Base-by-base conservation (phyloP, 805 yeast species). In the Naumovozyma dairenensis region DNA sequence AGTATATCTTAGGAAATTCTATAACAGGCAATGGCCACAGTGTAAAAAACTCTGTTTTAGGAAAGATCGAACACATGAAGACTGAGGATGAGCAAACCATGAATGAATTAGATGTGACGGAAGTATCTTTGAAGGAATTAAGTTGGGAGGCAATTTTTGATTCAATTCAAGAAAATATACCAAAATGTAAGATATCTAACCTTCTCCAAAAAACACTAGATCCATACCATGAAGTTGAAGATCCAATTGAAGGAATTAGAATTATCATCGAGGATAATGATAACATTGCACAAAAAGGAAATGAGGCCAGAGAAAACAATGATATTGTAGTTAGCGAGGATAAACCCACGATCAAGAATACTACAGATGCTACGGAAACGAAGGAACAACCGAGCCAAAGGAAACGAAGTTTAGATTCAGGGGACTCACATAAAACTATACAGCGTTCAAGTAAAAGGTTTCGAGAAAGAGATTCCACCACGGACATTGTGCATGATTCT, bases 141-240 rank as follows among this genome's bases (percentile, higher is more conserved):
- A 41, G 55, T 16, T 55, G 66, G 59, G 53, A 50, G 10, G 46
- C 48, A 2, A 30, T 62, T 0, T 49, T 50, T 1, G 26, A 35
- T 1, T 46, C 53, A 5, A 25, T 61, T 2, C 46, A 46, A n/a
- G 43, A 41, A 3, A 32, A 53, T 2, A 33, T 60, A 25, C 64
- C 72, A 3, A 69, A 63, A 38, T 55, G 65, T 3, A 69, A 65
- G 43, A 35, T 38, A 3, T 38, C 45, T 29, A 45, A 42, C 18
- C 42, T 43, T 26, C 37, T 46, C 28, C 46, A 65, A 4, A 71
- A 60, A 42, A 50, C 60, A 21, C 50, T 65, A 20, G 84, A 78
- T 43, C 67, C 72, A 0, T 78, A 80, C 42, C 44, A 59, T 10
- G 60, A 72, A 19, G 60, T 72, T 0, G 73, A 69, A 22, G 59